Evolutionary conservation across 2,329 filamentous ascomycete genomes (phyloP).

Genomic region (Podosphaera aphanis): DNA sequence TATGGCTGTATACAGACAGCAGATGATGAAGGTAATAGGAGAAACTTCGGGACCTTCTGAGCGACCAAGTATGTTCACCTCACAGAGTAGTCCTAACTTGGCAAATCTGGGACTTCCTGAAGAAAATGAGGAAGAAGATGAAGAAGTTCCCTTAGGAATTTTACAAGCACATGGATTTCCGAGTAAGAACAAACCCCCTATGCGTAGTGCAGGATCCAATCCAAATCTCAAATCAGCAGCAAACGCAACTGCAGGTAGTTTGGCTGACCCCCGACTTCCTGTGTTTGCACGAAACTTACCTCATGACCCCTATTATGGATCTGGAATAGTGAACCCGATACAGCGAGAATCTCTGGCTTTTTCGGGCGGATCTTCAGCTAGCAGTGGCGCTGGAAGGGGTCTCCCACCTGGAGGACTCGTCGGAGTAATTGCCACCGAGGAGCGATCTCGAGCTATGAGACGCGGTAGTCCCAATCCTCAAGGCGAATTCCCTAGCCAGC

Average conservation of each 20-base stretch:
- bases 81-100: slow-evolving; percentile 40
- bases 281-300: slow-evolving; percentile 66
- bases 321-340: slow-evolving; percentile 46
- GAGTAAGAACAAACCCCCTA: slow-evolving; percentile 51
- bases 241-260: slow-evolving; percentile 31
- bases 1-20: slow-evolving; percentile 70
- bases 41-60: slow-evolving; percentile 30
- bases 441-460: slow-evolving; percentile 53
- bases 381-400: slow-evolving; percentile 3
- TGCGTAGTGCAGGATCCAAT: slow-evolving; percentile 41
- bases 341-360: slow-evolving; percentile 55
- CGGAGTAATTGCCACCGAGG: slow-evolving; percentile 69
- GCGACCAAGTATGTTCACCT: slow-evolving; percentile 30
- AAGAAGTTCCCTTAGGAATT: slow-evolving; percentile 70
- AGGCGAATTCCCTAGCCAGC: slow-evolving; percentile 18
- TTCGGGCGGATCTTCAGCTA: slow-evolving; percentile 28
- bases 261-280: slow-evolving; percentile 29
- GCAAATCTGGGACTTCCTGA: slow-evolving; percentile 17
- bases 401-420: slow-evolving; percentile 56
- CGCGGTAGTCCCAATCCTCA: slow-evolving; percentile 55
- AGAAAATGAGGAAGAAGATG: slow-evolving; percentile 51
- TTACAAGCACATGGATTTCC: slow-evolving; percentile 78
- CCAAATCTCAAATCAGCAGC: slow-evolving; percentile 42
- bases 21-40: slow-evolving; percentile 92
- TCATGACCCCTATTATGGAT: slow-evolving; percentile 65